A percentile compares a stretch with the other conserved stretches of the same genome.
Evolutionary conservation across 371 early-diverging fungal species (phyloP).

Genomic region (Caulochytrium protostelioides): DNA sequence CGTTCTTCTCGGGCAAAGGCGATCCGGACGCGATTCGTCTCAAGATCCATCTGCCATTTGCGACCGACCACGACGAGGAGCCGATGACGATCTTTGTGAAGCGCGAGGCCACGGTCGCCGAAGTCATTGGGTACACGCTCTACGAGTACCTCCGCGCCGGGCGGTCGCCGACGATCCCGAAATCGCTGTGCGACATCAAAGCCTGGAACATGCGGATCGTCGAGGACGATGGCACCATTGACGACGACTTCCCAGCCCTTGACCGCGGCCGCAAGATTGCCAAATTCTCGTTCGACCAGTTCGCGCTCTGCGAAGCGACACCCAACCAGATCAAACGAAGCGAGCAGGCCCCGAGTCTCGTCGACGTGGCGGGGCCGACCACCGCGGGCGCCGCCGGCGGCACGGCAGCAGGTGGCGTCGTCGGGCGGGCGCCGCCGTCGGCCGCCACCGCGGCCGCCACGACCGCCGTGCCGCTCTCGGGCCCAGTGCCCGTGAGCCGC

Average conservation of each 20-base stretch:
- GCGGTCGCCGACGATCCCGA: conserved; percentile 37
- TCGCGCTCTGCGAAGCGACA: conserved; percentile 65
- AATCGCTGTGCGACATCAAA: conserved; percentile 35
- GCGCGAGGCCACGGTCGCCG: conserved; percentile 65
- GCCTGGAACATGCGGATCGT: conserved; percentile 73
- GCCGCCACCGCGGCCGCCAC: too few species aligned
- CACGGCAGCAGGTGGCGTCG: too few species aligned
- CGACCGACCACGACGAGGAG: conserved; percentile 10
- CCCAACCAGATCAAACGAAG: conserved; percentile 51
- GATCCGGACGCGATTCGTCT: conserved; percentile 15
- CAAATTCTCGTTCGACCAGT: conserved; percentile 66
- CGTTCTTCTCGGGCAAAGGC: conserved; percentile 14
- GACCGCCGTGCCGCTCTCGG: too few species aligned
- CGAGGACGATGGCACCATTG: conserved; percentile 83
- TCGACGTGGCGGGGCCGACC: too few species aligned
- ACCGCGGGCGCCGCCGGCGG: too few species aligned
- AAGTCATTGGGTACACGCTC: conserved; percentile 68
- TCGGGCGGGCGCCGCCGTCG: too few species aligned
- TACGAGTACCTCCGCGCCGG: conserved; percentile 51
- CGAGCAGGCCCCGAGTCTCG: too few species aligned
- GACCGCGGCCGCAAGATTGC: conserved; percentile 66
- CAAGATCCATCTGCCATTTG: conserved; percentile 15
- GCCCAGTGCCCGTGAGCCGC: too few species aligned
- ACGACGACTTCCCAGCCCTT: conserved; percentile 84
- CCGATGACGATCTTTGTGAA: conserved; percentile 51